Conservation (phyloP, 495 filamentous ascomycete species). For the Trichoderma asperelloides region DNA sequence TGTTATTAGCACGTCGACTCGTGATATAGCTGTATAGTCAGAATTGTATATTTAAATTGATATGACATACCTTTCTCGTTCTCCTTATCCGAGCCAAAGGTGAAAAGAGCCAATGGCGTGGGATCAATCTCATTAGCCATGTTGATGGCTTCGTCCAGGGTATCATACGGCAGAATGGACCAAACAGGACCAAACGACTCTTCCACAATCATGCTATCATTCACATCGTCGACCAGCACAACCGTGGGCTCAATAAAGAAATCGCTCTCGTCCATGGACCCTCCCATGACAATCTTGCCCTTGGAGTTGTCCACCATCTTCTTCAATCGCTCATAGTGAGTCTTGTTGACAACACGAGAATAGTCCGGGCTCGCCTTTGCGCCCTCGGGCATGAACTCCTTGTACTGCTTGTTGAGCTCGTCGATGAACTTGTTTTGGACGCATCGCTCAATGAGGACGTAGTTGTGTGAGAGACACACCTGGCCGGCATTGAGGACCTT, state of each 20-base stretch:
- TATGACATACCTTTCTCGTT: conserved; percentile 50
- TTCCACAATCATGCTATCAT: conserved; percentile 68
- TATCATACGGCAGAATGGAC: conserved; percentile 62
- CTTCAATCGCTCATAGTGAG: conserved; percentile 77
- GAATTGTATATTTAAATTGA: too few relatives aligned
- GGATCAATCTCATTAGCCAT: conserved; percentile 66
- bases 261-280: conserved; percentile 65
- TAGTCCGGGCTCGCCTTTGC: conserved; percentile 66
- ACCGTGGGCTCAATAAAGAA: conserved; percentile 82
- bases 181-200: conserved; percentile 91
- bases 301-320: conserved; percentile 71
- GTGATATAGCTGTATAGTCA: conserved; percentile 9
- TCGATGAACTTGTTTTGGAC: conserved; percentile 64
- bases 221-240: conserved; percentile 60
- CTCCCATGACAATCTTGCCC: conserved; percentile 81
- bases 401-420: conserved; percentile 59
- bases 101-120: conserved; percentile 73
- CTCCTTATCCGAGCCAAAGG: conserved; percentile 73
- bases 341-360: conserved; percentile 65
- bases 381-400: conserved; percentile 80
- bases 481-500: conserved; percentile 83
- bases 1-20: conserved; percentile 6
- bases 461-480: conserved; percentile 83
- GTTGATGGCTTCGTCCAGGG: conserved; percentile 71
- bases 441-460: conserved; percentile 69